These are phyloP conservation scores for Neopestalotiopsis sp. DNA, from an alignment of 2,329 filamentous ascomycete species.

Conservation along the genomic window DNA sequence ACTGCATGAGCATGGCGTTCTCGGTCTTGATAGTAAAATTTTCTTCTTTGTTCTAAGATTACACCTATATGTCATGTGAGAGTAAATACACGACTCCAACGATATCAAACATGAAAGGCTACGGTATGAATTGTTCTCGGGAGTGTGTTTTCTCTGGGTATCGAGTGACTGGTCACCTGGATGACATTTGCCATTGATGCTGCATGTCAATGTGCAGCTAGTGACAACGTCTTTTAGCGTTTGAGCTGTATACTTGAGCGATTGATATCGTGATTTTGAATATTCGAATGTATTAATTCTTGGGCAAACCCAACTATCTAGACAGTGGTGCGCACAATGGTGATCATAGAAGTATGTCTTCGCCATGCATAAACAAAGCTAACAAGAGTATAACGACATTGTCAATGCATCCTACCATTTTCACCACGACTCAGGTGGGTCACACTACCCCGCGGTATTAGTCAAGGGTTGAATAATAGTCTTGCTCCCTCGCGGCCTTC, in stretches of 20 bases:
- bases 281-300: too few species aligned
- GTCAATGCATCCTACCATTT: background rate
- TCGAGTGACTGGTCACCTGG: too few species aligned
- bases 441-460: slow-evolving; percentile 9
- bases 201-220: too few species aligned
- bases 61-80: background rate
- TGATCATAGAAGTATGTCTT: too few species aligned
- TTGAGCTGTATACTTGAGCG: too few species aligned
- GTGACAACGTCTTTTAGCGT: too few species aligned
- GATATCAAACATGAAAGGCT: background rate
- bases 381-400: background rate
- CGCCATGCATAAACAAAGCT: background rate
- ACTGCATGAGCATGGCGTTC: slow-evolving; percentile 39
- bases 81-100: background rate
- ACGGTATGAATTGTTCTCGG: background rate
- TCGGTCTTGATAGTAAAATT: slow-evolving; percentile 16
- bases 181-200: too few species aligned
- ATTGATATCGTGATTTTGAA: too few species aligned
- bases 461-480: slow-evolving; percentile 15
- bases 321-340: too few species aligned
- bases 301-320: too few species aligned
- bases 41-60: background rate
- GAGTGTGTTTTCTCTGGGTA: too few species aligned
- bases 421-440: background rate
- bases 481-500: background rate